Evolutionary conservation across 257 asterid species (phyloP), one percentile per base, ranked within the genome.

Genomic region (Nicotiana undulata): DNA sequence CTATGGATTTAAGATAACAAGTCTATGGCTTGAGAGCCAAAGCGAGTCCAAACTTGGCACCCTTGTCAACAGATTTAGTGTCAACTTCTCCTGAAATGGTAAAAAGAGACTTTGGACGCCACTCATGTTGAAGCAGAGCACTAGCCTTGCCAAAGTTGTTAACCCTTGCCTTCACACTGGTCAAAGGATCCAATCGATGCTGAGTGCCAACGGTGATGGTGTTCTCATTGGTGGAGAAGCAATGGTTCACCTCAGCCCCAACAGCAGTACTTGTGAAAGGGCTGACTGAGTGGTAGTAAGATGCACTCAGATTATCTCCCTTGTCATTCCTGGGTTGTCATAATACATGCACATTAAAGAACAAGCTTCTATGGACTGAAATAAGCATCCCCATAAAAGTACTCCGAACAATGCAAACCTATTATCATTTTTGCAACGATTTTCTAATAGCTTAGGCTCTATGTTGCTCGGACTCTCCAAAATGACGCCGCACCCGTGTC

Each of bases 91-190:
- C 77, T 7, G 94, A 87, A 55, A 90, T 20, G 13, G 91, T 90
- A 80, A 89, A 75, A 61, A 87, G 89, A 1, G 93, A 90, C 72
- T 88, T 90, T 0, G 91, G 93, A 56, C 91, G 91, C 94, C 92
- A 90, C 77, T 88, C 91, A 18, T 90, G 92, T 81, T 90, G 92
- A 81, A 90, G 79, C 67, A 89, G 83, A 66, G 92, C 91, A 77
- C 83, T 87, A n/a, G 87, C 90, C 88, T 85, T 89, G 37, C 94
- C 92, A 13, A 40, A 81, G 85, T 87, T 90, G 86, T 90, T 87
- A 29, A 87, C 29, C 24, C 90, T 88, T 3, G 91, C 90, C 83
- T 90, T 90, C 80, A 89, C 90, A 0, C 84, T 76, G 28, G 94
- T 90, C 76, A 88, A 74, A 16, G 92, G 90, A 82, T 90, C 94